Base-by-base conservation (phyloP, 768 basidiomycete genomes). In the Boletus pseudo-olivaceus region DNA sequence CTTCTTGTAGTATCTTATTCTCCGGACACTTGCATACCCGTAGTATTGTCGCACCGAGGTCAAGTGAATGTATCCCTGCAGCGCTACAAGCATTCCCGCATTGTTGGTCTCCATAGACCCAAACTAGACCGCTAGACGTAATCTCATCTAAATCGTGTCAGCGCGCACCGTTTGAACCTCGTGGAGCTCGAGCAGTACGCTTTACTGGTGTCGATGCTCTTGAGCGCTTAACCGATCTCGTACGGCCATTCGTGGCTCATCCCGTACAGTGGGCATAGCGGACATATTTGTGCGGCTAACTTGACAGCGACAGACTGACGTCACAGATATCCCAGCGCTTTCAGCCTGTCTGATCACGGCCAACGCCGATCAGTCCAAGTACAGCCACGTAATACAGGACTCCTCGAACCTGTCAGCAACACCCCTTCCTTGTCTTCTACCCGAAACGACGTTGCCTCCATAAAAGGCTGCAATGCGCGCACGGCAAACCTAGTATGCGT, bases 381-480 rank as follows among this genome's bases (percentile, higher is more conserved):
- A 46, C 5, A 17, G 15, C 7, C 17, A 48, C 14, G 12, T 11
- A 34, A 39, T 7, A 34, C 12, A 12, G 9, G 19, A 1, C 7
- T 15, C 1, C 19, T 11, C 61, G 9, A 35, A 69, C 67, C 67
- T 66, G 47, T 57, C 20, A 70, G 34, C 19, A 61, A 51, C 42
- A 54, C 23, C 0, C 68, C 60, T 0, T 62, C 53, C 19, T 43
- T 14, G 45, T 70, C 68, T 49, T 70, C 66, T 10, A 68, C 2
- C 14, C 64, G 66, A 29, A 68, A 55, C 2, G 47, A 8, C 7
- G 41, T 1, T 3, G 20, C 51, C 1, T 23, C 54, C 27, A 51
- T 32, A 37, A 56, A 55, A 5, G 51, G 56, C 23, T n/a, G 26
- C 14, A 70, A 51, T n/a, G 35, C 51, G 4, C 44, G 53, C 20